Evolutionary conservation across 495 filamentous ascomycete genomes (phyloP).

Genomic region (Aspergillus funiculosus): DNA sequence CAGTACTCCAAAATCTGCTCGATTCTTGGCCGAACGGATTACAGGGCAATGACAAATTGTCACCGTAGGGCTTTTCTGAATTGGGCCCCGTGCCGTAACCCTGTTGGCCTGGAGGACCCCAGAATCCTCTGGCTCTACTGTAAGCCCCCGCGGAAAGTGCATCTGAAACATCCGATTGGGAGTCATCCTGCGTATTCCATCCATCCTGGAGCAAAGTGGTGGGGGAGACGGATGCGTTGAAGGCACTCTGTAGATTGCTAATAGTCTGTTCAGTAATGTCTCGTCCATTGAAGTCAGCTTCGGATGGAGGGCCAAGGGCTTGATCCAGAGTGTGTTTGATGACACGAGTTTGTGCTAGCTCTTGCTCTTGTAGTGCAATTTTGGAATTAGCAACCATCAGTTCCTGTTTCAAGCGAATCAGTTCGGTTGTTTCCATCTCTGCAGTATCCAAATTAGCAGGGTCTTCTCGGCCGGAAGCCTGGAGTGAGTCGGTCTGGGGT

Average conservation of each 20-base stretch:
- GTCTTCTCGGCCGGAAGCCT: conserved; percentile 34
- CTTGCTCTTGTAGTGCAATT: conserved; percentile 76
- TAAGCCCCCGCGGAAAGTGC: conserved; percentile 53
- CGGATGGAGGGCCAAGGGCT: conserved; percentile 58
- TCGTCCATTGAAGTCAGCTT: conserved; percentile 45
- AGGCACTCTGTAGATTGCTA: conserved; percentile 46
- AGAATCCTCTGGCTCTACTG: conserved; percentile 58
- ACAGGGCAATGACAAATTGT: conserved; percentile 21
- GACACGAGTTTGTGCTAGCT: conserved; percentile 72
- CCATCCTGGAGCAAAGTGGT: conserved; percentile 50
- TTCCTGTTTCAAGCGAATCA: conserved; percentile 61
- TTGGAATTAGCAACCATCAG: conserved; percentile 71
- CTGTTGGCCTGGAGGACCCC: conserved; percentile 42
- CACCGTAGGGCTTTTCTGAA: conserved; percentile 29
- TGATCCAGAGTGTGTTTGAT: conserved; percentile 72
- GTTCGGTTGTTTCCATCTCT: conserved; percentile 39
- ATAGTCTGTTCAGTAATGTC: conserved; percentile 51
- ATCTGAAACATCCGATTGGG: conserved; percentile 58
- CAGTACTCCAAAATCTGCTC: conserved; percentile 30
- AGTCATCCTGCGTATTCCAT: conserved; percentile 64
- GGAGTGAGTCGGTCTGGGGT: conserved; percentile 49
- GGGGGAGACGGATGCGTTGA: conserved; percentile 48
- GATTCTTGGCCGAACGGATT: conserved; percentile 25
- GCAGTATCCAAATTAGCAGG: conserved; percentile 11
- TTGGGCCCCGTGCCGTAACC: conserved; percentile 23